Conservation (phyloP, 495 filamentous ascomycete species). For the Talaromyces nanjingensis region DNA sequence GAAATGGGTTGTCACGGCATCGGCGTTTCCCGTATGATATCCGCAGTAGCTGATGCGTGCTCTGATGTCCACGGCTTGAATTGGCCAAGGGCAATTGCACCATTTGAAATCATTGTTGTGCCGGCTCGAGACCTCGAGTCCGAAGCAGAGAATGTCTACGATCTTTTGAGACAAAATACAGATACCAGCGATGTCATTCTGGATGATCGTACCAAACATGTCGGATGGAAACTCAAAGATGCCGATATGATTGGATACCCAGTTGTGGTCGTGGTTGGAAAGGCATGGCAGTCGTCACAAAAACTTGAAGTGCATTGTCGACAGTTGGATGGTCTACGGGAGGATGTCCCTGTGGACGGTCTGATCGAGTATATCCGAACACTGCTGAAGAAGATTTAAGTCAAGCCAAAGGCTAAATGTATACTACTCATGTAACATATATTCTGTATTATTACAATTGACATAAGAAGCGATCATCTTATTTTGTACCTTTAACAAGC, state of each 20-base stretch:
- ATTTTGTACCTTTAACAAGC: too few species aligned
- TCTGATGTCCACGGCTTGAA: conserved; percentile 70
- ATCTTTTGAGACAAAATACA: conserved; percentile 31
- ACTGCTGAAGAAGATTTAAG: conserved; percentile 21
- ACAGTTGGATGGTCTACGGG: conserved; percentile 37
- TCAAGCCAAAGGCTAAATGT: neutral
- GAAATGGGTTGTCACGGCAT: conserved; percentile 98
- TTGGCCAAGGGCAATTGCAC: conserved; percentile 83
- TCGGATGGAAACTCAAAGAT: conserved; percentile 82
- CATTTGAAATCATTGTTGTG: conserved; percentile 73
- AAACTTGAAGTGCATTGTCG: conserved; percentile 75
- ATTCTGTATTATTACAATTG: neutral
- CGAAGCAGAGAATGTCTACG: conserved; percentile 54
- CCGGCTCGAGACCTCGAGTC: conserved; percentile 40
- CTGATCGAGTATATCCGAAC: conserved; percentile 30
- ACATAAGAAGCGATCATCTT: neutral
- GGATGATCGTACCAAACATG: conserved; percentile 65
- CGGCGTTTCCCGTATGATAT: conserved; percentile 85
- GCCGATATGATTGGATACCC: conserved; percentile 88
- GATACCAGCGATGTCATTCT: conserved; percentile 51
- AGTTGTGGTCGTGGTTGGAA: conserved; percentile 70
- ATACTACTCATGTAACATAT: neutral
- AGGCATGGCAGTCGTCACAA: conserved; percentile 56
- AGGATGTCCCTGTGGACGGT: conserved; percentile 37
- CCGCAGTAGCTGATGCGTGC: conserved; percentile 70